phyloP scores from a whole-genome alignment of 1,139 yeast species.

The Lodderomyces beijingensis region DNA sequence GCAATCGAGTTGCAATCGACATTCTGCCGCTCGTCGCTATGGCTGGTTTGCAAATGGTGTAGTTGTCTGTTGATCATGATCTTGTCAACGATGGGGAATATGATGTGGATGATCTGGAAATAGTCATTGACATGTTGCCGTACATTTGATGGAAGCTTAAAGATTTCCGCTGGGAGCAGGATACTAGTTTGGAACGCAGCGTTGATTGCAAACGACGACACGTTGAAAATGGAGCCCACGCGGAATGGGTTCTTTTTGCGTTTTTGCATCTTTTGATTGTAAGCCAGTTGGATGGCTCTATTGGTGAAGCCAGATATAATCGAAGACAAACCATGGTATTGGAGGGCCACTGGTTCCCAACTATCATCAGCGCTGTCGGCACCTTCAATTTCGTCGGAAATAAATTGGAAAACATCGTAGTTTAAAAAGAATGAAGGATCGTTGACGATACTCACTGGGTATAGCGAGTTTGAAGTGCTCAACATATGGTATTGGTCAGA shows the following conservation, averaged over 20 bases:
- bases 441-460: constrained; percentile 7
- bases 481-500: background rate
- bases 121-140: constrained; percentile 15
- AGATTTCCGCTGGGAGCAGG: constrained; percentile 16
- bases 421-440: constrained; percentile 18
- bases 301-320: constrained; percentile 21
- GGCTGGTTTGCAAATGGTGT: constrained; percentile 10
- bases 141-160: constrained; percentile 17
- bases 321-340: constrained; percentile 21
- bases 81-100: constrained; percentile 22
- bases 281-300: constrained; percentile 13
- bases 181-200: constrained; percentile 14
- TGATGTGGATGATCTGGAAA: constrained; percentile 18
- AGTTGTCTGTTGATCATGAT: constrained; percentile 15
- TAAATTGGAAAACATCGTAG: constrained; percentile 17
- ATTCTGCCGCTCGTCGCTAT: constrained; percentile 7
- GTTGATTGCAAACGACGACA: constrained; percentile 17
- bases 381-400: constrained; percentile 17
- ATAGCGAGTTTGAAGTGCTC: background rate
- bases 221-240: constrained; percentile 22
- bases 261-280: constrained; percentile 7
- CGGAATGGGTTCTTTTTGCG: constrained; percentile 18
- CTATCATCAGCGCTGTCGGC: constrained; percentile 7
- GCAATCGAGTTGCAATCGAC: constrained; percentile 20
- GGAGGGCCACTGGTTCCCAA: constrained; percentile 21